Evolutionary conservation across 2,329 filamentous ascomycete species (phyloP).

Genomic region (Metarhizium brunneum): DNA sequence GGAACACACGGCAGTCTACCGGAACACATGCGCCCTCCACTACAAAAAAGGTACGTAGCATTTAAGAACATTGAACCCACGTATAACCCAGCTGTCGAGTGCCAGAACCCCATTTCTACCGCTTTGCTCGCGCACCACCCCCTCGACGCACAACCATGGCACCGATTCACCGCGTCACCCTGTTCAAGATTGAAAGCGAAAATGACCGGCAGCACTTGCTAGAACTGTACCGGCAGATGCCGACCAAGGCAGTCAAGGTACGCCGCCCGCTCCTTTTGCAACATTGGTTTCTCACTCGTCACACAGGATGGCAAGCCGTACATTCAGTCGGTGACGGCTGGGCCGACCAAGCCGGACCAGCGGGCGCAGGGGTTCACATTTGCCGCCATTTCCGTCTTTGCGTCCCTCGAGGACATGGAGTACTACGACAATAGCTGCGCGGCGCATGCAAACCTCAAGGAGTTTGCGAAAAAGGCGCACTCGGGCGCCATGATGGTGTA

Average conservation of each 20-base stretch:
- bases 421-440: conserved; percentile 46
- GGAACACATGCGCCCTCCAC: too few relatives aligned
- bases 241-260: conserved; percentile 21
- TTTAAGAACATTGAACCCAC: too few relatives aligned
- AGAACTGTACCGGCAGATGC: conserved; percentile 22
- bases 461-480: conserved; percentile 20
- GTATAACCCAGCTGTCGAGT: too few relatives aligned
- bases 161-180: conserved; percentile 22
- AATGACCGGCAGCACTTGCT: conserved; percentile 22
- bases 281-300: neutral
- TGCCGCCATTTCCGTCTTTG: conserved; percentile 46
- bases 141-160: neutral
- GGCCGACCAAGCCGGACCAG: conserved; percentile 39
- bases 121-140: too few relatives aligned
- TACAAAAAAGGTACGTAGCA: too few relatives aligned
- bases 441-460: conserved; percentile 21
- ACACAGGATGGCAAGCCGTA: conserved; percentile 51
- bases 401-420: conserved; percentile 47
- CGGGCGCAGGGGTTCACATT: conserved; percentile 51
- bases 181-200: conserved; percentile 27
- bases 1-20: too few relatives aligned
- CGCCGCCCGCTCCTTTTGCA: neutral
- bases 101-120: too few relatives aligned
- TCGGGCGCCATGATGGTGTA: conserved; percentile 41
- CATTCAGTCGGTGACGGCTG: conserved; percentile 41